Evolutionary conservation across 2,329 filamentous ascomycete species (phyloP).

Genomic region (Colletotrichum sp.): DNA sequence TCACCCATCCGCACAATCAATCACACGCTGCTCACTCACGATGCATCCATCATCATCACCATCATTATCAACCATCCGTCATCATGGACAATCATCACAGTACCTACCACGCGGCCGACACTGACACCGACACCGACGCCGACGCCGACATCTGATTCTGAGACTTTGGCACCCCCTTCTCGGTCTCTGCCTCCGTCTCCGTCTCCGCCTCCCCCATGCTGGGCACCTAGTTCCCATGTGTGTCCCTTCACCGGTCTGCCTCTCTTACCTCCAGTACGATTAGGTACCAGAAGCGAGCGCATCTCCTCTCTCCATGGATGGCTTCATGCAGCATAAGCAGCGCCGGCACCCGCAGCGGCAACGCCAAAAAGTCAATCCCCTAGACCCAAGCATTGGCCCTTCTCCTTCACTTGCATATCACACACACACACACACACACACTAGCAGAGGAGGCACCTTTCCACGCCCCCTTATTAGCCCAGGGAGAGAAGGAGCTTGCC

Average conservation of each 20-base stretch:
- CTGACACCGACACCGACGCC: neutral
- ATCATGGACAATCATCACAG: neutral
- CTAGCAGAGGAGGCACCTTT: neutral
- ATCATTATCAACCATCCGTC: neutral
- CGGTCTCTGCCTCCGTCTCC: neutral
- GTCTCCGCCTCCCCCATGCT: neutral
- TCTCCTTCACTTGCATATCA: neutral
- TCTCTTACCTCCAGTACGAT: neutral
- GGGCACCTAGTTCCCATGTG: neutral
- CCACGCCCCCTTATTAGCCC: neutral
- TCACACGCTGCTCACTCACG: neutral
- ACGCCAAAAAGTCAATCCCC: neutral
- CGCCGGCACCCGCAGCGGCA: neutral
- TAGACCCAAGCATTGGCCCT: neutral
- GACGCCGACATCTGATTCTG: neutral
- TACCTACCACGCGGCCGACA: neutral
- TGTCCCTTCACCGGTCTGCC: neutral
- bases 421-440: neutral
- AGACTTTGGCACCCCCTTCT: neutral
- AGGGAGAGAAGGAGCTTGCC: neutral
- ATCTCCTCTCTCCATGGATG: neutral
- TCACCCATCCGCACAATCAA: neutral
- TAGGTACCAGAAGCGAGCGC: neutral
- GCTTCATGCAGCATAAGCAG: neutral
- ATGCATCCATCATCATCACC: neutral